Evolutionary conservation across 2,329 filamentous ascomycete genomes (phyloP), one percentile per base, ranked within the genome.

Genomic region (Fusarium tuaranense): DNA sequence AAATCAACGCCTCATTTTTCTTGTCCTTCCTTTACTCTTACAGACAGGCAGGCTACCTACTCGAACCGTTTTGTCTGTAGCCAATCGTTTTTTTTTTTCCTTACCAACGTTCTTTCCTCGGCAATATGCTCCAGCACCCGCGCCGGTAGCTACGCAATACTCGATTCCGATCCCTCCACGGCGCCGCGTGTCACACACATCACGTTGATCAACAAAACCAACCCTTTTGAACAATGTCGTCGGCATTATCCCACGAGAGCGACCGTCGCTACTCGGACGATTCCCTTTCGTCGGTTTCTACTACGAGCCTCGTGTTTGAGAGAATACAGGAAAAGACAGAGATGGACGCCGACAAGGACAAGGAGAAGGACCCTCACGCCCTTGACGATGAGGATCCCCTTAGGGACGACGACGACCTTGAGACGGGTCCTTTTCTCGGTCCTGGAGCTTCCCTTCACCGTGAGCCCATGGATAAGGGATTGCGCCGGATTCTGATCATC

Each of bases 271-370:
- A 68, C 55, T 90, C 89, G 64, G 83, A 83, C 78, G 88, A 88
- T 71, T 94, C 94, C 5, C 82, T 90, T 55, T 94, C 93, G n/a
- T 93, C 92, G 46, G 92, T 91, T n/a, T 97, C 94, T 38, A 96
- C 94, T 13, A 95, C 93, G 5, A 96, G 94, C 77, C 87, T 97
- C 16, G 90, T 97, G 64, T 94, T 97, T 80, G 94, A 97, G 75
- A 91, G 92, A 72, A 88, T 96, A 75, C 88, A 90, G 78, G 92
- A 94, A 80, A 80, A 86, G 81, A 79, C 75, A 67, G 82, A 85
- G 68, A 83, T 83, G 77, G 75, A 79, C 20, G 46, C 73, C 39
- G 34, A 63, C 68, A 77, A 78, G 34, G 59, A 74, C 59, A 76
- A 76, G 41, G 66, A 76, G 57, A 76, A 78, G 39, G 78, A 82